Evolutionary conservation across 2,329 filamentous ascomycete species (phyloP), one percentile per base, ranked within the genome.

Genomic region (Penicillium sp.): DNA sequence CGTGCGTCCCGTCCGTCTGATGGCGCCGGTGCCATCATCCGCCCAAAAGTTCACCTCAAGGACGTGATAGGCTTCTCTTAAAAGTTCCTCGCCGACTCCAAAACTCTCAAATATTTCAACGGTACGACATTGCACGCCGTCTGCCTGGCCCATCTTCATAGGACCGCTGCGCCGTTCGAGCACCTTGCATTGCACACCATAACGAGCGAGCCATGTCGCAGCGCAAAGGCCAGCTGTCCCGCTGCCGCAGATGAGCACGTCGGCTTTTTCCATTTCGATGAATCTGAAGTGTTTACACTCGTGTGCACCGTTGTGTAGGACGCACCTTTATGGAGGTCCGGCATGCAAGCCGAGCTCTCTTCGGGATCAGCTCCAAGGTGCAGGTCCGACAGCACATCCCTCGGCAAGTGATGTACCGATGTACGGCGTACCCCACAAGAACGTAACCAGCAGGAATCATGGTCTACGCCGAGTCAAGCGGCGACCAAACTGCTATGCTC

Each of bases 91-190:
- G 1, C 74, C 70, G 3, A 83, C 71, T 1, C 73, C 77, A 26
- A 82, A 79, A 36, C 76, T 78, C 56, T 83, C 79, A 41, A 82
- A 80, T 18, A 84, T 74, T 60, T 84, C 80, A 11, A 82, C 78
- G 0, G 79, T 81, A 1, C 79, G 77, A 46, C 75, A 78, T 62
- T 82, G 78, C 14, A 81, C 77, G 1, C 80, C 79, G 49, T 86
- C 82, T 11, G 82, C 83, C 63, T 85, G 80, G 2, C 81, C 82
- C 37, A 75, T 71, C 32, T 70, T 58, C 40, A 85, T 69, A 0
- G 78, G 79, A 0, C 79, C 80, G 3, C 65, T 48, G 4, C 78
- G 74, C 5, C 72, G 73, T 55, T 86, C 82, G 0, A 85, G 68
- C 22, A 85, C 75, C 35, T 70, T 76, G 68, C 75, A 82, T 20